Conservation (phyloP, 441 rosid species). For the Adansonia grandidieri region DNA sequence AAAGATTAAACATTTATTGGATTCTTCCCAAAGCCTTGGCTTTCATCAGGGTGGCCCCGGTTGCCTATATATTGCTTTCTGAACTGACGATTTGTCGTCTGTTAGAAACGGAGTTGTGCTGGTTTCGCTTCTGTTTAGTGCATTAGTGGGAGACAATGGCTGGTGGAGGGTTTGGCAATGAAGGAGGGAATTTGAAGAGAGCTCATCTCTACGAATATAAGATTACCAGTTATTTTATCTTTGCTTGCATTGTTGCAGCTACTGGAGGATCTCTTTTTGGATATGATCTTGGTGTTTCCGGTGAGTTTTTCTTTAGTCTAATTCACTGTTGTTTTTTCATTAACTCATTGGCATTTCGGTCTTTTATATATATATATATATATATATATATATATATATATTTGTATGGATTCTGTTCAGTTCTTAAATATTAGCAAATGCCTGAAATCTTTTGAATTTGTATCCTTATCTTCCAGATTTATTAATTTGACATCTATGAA, state of each 20-base stretch:
- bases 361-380: background rate
- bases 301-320: constrained; percentile 30
- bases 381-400: background rate
- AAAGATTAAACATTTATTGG: background rate
- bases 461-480: background rate
- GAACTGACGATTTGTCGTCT: background rate
- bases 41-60: background rate
- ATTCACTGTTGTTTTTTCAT: background rate
- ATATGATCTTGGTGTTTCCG: constrained; percentile 76
- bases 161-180: constrained; percentile 52
- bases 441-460: background rate
- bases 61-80: background rate
- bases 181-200: constrained; percentile 38
- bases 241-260: constrained; percentile 58
- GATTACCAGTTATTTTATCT: constrained; percentile 51
- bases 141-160: constrained; percentile 39
- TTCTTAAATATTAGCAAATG: background rate
- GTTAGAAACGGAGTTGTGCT: background rate
- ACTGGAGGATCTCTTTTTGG: constrained; percentile 67
- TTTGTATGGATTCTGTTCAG: background rate
- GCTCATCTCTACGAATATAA: constrained; percentile 62
- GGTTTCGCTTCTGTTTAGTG: background rate
- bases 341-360: background rate
- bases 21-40: background rate
- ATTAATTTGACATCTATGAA: background rate